These are phyloP conservation scores for Candida freyschussii DNA, from an alignment of 1,139 yeast genomes.

Conservation along the genomic window DNA sequence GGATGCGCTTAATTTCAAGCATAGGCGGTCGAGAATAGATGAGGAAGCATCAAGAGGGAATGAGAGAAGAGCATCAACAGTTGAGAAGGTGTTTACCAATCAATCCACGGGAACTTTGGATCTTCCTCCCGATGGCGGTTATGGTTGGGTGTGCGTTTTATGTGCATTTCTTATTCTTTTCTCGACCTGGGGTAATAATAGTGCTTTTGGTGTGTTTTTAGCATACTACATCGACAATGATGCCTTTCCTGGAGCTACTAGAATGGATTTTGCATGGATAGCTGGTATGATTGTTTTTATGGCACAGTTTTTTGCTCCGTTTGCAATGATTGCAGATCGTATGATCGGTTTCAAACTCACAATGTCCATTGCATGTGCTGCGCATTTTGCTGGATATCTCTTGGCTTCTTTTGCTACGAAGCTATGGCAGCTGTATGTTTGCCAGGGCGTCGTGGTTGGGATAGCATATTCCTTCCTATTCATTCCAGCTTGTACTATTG, in stretches of 20 bases:
- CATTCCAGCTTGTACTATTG: constrained; percentile 51
- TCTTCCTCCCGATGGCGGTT: constrained; percentile 50
- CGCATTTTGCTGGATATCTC: constrained; percentile 54
- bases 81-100: constrained; percentile 32
- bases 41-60: constrained; percentile 1
- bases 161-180: constrained; percentile 50
- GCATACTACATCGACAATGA: constrained; percentile 46
- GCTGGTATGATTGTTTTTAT: constrained; percentile 61
- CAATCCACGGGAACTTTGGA: constrained; percentile 26
- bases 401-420: constrained; percentile 59
- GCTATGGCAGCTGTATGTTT: constrained; percentile 60
- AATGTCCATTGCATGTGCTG: constrained; percentile 43
- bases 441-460: constrained; percentile 68
- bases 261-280: constrained; percentile 59
- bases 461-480: constrained; percentile 55
- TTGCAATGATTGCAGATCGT: constrained; percentile 37
- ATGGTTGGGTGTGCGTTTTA: constrained; percentile 64
- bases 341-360: constrained; percentile 35
- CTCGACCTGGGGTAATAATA: constrained; percentile 72
- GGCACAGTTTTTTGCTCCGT: constrained; percentile 57
- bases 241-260: constrained; percentile 52
- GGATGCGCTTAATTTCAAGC: constrained; percentile 14
- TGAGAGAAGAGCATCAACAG: constrained; percentile 14
- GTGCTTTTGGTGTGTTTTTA: constrained; percentile 65
- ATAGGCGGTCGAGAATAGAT: constrained; percentile 3